phyloP scores from a whole-genome alignment of 345 rosid species.

The Streptanthus diversifolius region DNA sequence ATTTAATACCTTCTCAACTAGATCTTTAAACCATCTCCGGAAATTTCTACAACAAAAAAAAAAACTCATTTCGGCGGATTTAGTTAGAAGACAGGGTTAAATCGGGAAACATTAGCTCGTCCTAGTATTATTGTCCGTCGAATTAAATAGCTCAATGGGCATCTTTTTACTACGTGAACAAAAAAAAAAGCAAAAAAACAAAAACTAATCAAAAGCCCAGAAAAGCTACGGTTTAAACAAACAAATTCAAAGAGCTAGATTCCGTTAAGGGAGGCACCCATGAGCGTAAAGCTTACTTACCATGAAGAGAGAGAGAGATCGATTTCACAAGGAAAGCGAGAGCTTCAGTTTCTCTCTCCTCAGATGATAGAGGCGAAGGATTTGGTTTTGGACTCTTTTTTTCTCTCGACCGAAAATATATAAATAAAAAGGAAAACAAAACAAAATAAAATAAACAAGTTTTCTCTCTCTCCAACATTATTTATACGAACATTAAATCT shows the following conservation, averaged over 20 bases:
- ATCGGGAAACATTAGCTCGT: conserved; percentile 2
- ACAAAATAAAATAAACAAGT: neutral
- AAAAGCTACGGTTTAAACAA: conserved; percentile 13
- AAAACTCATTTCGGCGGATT: conserved; percentile 15
- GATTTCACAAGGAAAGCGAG: conserved; percentile 20
- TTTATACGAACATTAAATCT: conserved; percentile 29
- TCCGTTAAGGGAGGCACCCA: conserved; percentile 20
- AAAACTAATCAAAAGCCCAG: neutral
- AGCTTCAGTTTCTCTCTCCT: conserved; percentile 31
- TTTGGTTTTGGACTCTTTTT: conserved; percentile 21
- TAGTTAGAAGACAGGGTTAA: neutral
- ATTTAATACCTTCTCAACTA: conserved; percentile 18
- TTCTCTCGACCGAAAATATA: neutral
- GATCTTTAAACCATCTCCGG: conserved; percentile 41
- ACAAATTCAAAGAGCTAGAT: conserved; percentile 30
- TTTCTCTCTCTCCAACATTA: conserved; percentile 23
- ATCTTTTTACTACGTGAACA: conserved; percentile 39
- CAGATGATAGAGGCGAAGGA: conserved; percentile 16
- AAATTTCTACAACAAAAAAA: conserved; percentile 1
- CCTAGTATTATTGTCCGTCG: conserved; percentile 29
- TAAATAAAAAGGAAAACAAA: neutral
- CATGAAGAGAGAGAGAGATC: conserved; percentile 36
- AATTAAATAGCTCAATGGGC: conserved; percentile 33
- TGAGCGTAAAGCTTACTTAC: conserved; percentile 26
- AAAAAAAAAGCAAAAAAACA: neutral